Percentiles rank a stretch among this genome's conserved stretches.
phyloP scores from a whole-genome alignment of 2,329 filamentous ascomycete genomes.

The Tolypocladium cylindrosporum region DNA sequence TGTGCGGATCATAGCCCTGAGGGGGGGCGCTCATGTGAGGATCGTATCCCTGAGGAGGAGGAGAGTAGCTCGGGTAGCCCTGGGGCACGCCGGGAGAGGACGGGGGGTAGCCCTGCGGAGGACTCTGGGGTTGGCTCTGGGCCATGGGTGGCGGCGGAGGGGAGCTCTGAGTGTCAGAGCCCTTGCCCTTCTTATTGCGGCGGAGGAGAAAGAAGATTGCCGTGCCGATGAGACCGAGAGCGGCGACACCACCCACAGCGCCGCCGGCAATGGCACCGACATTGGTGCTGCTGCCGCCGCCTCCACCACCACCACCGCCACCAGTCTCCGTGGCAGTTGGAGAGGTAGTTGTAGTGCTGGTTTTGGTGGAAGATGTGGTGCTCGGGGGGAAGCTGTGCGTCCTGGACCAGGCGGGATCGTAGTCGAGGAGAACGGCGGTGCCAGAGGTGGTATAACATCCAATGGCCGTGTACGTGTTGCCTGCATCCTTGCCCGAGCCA shows the following conservation, averaged over 20 bases:
- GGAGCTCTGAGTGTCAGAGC: conserved; percentile 4
- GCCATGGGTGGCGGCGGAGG: conserved; percentile 10
- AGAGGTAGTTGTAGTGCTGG: conserved; percentile 1
- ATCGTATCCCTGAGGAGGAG: conserved; percentile 1
- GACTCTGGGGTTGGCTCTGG: conserved; percentile 11
- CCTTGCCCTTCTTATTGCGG: conserved; percentile 18
- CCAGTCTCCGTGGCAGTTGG: conserved; percentile 3
- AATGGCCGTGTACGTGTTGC: conserved; percentile 13
- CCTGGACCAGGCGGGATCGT: conserved; percentile 14
- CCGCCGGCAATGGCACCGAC: conserved; percentile 36
- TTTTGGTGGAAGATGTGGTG: background rate
- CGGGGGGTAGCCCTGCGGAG: conserved; percentile 13
- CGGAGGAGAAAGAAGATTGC: conserved; percentile 31
- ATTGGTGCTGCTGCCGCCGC: conserved; percentile 17
- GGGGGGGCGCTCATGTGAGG: conserved; percentile 4
- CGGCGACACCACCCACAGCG: conserved; percentile 33
- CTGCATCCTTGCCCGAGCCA: conserved; percentile 5
- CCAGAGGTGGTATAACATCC: conserved; percentile 16
- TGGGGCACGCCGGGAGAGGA: conserved; percentile 2
- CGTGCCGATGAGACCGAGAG: conserved; percentile 27
- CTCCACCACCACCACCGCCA: conserved; percentile 15
- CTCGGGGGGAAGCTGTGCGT: conserved; percentile 10
- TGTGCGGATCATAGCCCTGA: conserved; percentile 3
- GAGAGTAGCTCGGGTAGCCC: conserved; percentile 1
- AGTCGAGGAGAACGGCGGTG: conserved; percentile 16